Evolutionary conservation across 257 asterid genomes (phyloP).

Genomic region (Rhazya stricta): DNA sequence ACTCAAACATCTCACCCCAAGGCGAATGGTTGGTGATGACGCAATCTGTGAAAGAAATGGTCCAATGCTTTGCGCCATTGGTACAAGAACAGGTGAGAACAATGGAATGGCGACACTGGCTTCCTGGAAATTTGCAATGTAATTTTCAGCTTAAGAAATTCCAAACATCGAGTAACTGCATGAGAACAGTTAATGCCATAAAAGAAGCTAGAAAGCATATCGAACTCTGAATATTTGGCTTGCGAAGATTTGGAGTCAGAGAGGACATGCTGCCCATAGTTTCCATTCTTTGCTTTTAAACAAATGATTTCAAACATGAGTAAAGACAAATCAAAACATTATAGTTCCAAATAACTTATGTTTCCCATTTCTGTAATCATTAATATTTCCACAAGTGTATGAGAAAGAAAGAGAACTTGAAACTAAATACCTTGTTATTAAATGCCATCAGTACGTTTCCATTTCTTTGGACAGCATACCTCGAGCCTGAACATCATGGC

Average conservation of each 20-base stretch:
- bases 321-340: neutral
- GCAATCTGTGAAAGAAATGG: slow-evolving; percentile 77
- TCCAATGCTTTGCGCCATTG: slow-evolving; percentile 80
- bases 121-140: slow-evolving; percentile 47
- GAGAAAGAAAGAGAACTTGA: slow-evolving; percentile 8
- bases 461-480: slow-evolving; percentile 84
- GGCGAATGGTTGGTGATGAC: slow-evolving; percentile 82
- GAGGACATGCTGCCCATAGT: neutral
- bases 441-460: slow-evolving; percentile 87
- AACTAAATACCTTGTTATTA: slow-evolving; percentile 66
- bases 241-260: neutral
- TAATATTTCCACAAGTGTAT: neutral
- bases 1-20: slow-evolving; percentile 53
- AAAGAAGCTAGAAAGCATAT: neutral
- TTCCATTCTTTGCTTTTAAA: neutral
- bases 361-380: neutral
- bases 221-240: neutral
- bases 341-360: neutral
- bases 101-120: slow-evolving; percentile 82
- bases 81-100: slow-evolving; percentile 80
- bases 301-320: neutral
- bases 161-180: neutral
- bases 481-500: slow-evolving; percentile 60
- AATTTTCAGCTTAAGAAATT: neutral
- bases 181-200: neutral